These are phyloP conservation scores for Zygoascus flipseniorum DNA, from an alignment of 805 yeast species.

Conservation along the genomic window DNA sequence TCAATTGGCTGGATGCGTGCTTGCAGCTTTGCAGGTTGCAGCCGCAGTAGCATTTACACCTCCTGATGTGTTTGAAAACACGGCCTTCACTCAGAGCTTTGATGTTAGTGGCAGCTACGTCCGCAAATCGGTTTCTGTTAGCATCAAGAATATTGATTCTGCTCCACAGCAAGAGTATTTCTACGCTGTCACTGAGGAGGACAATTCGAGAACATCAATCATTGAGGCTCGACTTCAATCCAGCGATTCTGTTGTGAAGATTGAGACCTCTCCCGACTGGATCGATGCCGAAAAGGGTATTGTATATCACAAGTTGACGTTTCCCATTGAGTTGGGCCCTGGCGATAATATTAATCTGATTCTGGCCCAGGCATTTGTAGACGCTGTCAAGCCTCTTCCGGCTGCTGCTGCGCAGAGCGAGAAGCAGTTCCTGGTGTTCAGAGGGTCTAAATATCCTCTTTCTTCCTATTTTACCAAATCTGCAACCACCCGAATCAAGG, in stretches of 20 bases:
- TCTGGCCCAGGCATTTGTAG: constrained; percentile 41
- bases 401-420: constrained; percentile 48
- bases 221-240: constrained; percentile 32
- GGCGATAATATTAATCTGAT: constrained; percentile 42
- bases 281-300: constrained; percentile 21
- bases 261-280: constrained; percentile 24
- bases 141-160: constrained; percentile 48
- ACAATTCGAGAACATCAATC: constrained; percentile 36
- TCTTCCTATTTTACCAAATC: constrained; percentile 51
- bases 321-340: constrained; percentile 64
- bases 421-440: constrained; percentile 49
- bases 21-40: neutral
- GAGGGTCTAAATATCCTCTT: constrained; percentile 46
- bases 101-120: constrained; percentile 63
- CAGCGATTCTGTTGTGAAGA: constrained; percentile 19
- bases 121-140: constrained; percentile 50
- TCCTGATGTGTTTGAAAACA: constrained; percentile 44
- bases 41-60: constrained; percentile 3
- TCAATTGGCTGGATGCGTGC: neutral
- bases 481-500: constrained; percentile 10
- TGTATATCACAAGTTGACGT: constrained; percentile 38
- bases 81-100: constrained; percentile 43
- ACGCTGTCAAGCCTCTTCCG: constrained; percentile 54
- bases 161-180: constrained; percentile 49
- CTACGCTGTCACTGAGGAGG: constrained; percentile 46